A percentile compares a stretch with the other conserved stretches of the same genome.
These are phyloP conservation scores for Cryphonectria parasitica DNA, from an alignment of 2,329 filamentous ascomycete genomes.

Conservation along the genomic window DNA sequence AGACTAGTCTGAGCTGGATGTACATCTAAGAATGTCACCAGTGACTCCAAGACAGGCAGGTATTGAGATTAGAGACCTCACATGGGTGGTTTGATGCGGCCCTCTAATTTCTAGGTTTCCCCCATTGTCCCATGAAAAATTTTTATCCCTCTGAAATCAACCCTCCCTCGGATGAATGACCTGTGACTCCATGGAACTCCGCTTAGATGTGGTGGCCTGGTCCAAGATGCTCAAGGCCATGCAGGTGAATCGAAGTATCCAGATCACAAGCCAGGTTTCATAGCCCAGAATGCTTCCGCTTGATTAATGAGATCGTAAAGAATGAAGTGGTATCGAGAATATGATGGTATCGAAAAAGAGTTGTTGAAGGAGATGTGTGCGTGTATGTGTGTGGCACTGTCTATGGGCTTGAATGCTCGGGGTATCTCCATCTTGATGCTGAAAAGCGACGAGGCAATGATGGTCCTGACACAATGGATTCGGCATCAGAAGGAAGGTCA, in stretches of 20 bases:
- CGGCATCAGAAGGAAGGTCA: background rate
- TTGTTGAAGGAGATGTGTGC: background rate
- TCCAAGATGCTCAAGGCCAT: conserved; percentile 19
- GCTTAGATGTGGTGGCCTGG: conserved; percentile 19
- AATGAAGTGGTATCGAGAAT: conserved; percentile 20
- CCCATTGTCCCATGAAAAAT: background rate
- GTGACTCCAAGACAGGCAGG: conserved; percentile 1
- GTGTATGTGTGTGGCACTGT: conserved; percentile 6
- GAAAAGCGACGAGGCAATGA: background rate
- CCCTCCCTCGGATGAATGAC: conserved; percentile 8
- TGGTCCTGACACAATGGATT: too few relatives aligned
- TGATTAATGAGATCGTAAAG: conserved; percentile 23
- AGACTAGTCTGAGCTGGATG: conserved; percentile 23
- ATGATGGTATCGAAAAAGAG: background rate
- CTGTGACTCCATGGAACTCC: conserved; percentile 25
- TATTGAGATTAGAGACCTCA: background rate
- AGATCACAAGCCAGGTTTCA: conserved; percentile 16
- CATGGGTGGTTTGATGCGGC: conserved; percentile 8
- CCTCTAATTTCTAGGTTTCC: conserved; percentile 15
- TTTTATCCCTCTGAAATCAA: background rate
- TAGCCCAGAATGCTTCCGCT: conserved; percentile 13
- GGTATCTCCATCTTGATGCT: conserved; percentile 27
- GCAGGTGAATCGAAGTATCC: conserved; percentile 22
- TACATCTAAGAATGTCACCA: conserved; percentile 18
- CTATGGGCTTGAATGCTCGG: conserved; percentile 12